A percentile compares a stretch with the other conserved stretches of the same genome.
phyloP scores from a whole-genome alignment of 805 yeast genomes.

The Starmerella geochares region DNA sequence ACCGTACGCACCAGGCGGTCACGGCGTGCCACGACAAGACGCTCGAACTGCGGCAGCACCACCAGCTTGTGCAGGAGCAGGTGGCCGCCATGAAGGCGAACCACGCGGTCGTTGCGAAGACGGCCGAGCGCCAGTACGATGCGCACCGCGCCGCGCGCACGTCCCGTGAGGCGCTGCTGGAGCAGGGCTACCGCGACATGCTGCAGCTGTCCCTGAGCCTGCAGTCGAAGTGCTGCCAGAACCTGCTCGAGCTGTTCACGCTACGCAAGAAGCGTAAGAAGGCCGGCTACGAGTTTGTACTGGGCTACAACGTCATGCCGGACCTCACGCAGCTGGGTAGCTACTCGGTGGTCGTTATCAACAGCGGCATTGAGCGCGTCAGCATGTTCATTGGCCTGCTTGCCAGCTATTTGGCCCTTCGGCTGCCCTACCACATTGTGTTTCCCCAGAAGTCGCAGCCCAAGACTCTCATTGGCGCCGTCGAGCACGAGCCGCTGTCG shows the following conservation, averaged over 20 bases:
- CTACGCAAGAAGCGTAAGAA: conserved; percentile 25
- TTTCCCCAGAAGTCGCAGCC: conserved; percentile 28
- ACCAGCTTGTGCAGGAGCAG: conserved; percentile 1
- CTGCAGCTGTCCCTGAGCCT: conserved; percentile 21
- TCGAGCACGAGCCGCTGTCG: conserved; percentile 9
- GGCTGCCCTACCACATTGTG: conserved; percentile 28
- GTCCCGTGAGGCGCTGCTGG: conserved; percentile 14
- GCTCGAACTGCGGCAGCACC: conserved; percentile 15
- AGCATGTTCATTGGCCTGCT: conserved; percentile 28
- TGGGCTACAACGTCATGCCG: conserved; percentile 30
- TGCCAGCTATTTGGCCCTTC: conserved; percentile 29
- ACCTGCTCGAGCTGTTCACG: conserved; percentile 23
- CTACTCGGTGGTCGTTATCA: conserved; percentile 28
- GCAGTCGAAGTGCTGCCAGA: conserved; percentile 24
- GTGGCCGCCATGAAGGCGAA: background rate
- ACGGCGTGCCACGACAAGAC: conserved; percentile 16
- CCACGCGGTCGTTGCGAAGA: background rate
- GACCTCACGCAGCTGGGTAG: conserved; percentile 28
- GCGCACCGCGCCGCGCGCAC: background rate
- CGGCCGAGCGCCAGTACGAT: conserved; percentile 1
- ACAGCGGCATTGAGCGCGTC: conserved; percentile 30
- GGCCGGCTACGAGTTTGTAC: conserved; percentile 27
- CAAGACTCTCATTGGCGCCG: conserved; percentile 23
- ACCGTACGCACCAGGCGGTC: conserved; percentile 17
- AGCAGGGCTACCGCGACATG: conserved; percentile 20